Base-by-base conservation (phyloP, 768 basidiomycete species). In the Rhizopogon vesiculosus region DNA sequence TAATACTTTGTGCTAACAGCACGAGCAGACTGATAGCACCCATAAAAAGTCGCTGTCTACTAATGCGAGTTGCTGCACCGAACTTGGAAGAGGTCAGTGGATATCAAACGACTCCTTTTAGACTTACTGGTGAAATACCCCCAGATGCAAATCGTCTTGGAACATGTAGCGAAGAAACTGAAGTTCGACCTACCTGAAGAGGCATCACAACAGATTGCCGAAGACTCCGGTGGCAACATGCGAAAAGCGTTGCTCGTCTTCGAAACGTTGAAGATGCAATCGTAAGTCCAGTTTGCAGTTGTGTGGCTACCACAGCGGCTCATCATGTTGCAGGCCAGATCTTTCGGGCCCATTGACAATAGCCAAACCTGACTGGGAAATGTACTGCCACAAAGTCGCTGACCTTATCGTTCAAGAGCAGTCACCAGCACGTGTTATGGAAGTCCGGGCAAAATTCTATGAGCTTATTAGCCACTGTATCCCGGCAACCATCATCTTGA, bases 311-410 rank as follows among this genome's bases (percentile, higher is more conserved):
- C 7, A 1, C 33, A 53, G 19, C 13, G 16, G 35, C 28, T 28
- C 19, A 29, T 40, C 9, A 22, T 52, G 7, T 56, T 46, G 12
- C 62, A 93, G 91, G 54, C 89, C 91, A n/a, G 90, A 93, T 68
- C 78, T 96, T 40, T 81, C 84, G 5, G 89, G 90, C 33, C 74
- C 88, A 40, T 72, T 93, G 55, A 78, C 81, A 35, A 93, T 96
- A 55, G 93, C 94, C 13, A 94, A 98, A 71, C 94, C 97, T n/a
- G 97, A 99, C 66, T 99, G 97, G 97, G 97, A 99, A 70, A 91
- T 89, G 10, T 99, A 97, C 67, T 97, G 95, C 62, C 78, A 86
- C 61, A 93, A 93, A 67, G 86, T 98, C 10, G 94, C 89, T 13
- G 93, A 95, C 68, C 74, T 91, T 64, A 94, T 99, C 59, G 75